A percentile compares a stretch with the other conserved stretches of the same genome.
Evolutionary conservation across 73 alveolate genomes (phyloP).

Genomic region (Paramecium tetraurelia): DNA sequence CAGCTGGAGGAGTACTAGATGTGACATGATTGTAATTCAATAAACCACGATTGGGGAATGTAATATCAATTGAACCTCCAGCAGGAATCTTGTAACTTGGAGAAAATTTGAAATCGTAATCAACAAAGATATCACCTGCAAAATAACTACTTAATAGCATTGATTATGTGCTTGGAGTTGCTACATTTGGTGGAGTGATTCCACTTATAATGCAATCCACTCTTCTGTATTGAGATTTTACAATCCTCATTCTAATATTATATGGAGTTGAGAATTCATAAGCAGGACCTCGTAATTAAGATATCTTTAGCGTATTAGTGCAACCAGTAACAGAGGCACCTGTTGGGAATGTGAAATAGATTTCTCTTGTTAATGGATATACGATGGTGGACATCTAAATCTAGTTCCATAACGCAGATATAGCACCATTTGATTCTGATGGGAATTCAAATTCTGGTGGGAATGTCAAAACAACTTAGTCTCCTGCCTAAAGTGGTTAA

Average conservation of each 20-base stretch:
- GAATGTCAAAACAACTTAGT: background rate
- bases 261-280: conserved; percentile 38
- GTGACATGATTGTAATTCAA: conserved; percentile 23
- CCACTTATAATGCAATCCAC: conserved; percentile 33
- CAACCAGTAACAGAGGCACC: background rate
- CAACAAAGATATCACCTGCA: conserved; percentile 54
- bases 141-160: conserved; percentile 20
- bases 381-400: background rate
- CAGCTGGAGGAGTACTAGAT: conserved; percentile 9
- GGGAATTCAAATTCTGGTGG: conserved; percentile 20
- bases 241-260: background rate
- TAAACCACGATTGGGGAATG: conserved; percentile 44
- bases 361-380: background rate
- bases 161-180: conserved; percentile 6
- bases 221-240: background rate
- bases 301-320: background rate
- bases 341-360: conserved; percentile 13
- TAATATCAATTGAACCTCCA: conserved; percentile 25
- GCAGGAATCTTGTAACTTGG: conserved; percentile 54
- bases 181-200: background rate
- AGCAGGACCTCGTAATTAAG: conserved; percentile 51
- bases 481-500: background rate
- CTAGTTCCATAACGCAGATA: background rate
- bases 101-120: conserved; percentile 44
- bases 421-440: conserved; percentile 20